Base-by-base conservation (phyloP, 2,329 filamentous ascomycete genomes). In the Xylaria sp. region DNA sequence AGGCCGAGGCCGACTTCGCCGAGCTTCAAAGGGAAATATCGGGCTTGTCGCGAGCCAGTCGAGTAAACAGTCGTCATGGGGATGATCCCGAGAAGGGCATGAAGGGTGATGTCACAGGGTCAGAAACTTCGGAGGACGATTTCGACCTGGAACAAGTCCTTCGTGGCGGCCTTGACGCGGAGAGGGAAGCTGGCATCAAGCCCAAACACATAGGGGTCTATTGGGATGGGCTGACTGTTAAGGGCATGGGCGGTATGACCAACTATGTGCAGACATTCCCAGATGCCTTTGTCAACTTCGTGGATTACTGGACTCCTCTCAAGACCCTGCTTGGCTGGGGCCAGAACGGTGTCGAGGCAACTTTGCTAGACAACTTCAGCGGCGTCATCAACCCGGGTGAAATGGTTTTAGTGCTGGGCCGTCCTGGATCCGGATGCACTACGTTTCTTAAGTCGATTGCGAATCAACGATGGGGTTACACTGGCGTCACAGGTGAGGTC, bases 331-430 rank as follows among this genome's bases (percentile, higher is more conserved):
- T 94, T 1, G 90, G 92, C 0, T 74, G 89, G 17, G 88, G 89
- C 0, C 87, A 87, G 63, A 92, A 92, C 77, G 89, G 89, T 1
- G 83, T 82, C 36, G 91, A 96, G 76, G 86, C 90, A 45, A 90
- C 92, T 5, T 89, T 97, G 51, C 80, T 97, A 27, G 85, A 92
- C 68, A 83, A 87, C 70, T 96, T 94, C 80, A 84, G 83, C 58
- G 91, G 90, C 36, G 84, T 92, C 0, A 87, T 89, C 63, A 89
- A 90, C 69, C 92, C 93, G 0, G 94, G 94, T 0, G 94, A 97
- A 82, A 97, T 97, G 93, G 86, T 95, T 0, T 83, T 96, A 1
- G 93, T 96, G 0, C 83, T 96, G 6, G 93, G 93, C 25, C 87
- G 89, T 68, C 93, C 93, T 0, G 92, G 92, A 0, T 89, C 87